Evolutionary conservation across 345 rosid species (phyloP).

Genomic region (Salix koriyanagi): DNA sequence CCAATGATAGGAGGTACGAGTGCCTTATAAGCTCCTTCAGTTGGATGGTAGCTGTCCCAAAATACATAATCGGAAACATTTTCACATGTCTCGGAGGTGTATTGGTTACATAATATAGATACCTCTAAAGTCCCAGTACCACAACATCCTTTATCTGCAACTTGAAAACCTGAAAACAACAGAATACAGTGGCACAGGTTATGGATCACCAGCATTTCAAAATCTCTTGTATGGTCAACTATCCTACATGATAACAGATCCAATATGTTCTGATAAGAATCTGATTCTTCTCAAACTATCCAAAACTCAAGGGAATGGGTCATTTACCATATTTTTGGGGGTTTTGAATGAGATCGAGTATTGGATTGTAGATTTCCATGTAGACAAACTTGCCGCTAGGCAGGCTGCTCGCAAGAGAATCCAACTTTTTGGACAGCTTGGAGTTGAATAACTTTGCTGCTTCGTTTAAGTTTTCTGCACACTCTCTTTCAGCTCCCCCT

Average conservation of each 20-base stretch:
- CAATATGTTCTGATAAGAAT: background rate
- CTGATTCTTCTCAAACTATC: background rate
- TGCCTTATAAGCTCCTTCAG: conserved; percentile 29
- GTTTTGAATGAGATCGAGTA: conserved; percentile 44
- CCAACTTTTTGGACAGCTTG: conserved; percentile 26
- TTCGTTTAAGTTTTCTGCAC: conserved; percentile 31
- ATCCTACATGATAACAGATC: background rate
- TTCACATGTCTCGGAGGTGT: conserved; percentile 18
- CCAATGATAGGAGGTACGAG: background rate
- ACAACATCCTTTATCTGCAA: conserved; percentile 41
- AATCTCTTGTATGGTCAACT: background rate
- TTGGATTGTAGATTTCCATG: conserved; percentile 49
- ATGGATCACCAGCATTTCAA: background rate
- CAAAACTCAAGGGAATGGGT: background rate
- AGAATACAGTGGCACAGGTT: background rate
- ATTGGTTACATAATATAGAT: conserved; percentile 18
- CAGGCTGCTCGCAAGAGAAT: conserved; percentile 28
- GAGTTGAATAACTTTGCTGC: conserved; percentile 42
- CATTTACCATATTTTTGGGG: conserved; percentile 49
- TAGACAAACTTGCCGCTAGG: conserved; percentile 32
- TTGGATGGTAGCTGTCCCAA: conserved; percentile 49
- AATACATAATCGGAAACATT: conserved; percentile 24
- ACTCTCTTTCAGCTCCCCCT: conserved; percentile 24
- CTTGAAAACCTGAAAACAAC: conserved; percentile 35
- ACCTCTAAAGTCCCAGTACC: conserved; percentile 37